Evolutionary conservation across 805 yeast genomes (phyloP).

Genomic region (Monosporozyma unispora): DNA sequence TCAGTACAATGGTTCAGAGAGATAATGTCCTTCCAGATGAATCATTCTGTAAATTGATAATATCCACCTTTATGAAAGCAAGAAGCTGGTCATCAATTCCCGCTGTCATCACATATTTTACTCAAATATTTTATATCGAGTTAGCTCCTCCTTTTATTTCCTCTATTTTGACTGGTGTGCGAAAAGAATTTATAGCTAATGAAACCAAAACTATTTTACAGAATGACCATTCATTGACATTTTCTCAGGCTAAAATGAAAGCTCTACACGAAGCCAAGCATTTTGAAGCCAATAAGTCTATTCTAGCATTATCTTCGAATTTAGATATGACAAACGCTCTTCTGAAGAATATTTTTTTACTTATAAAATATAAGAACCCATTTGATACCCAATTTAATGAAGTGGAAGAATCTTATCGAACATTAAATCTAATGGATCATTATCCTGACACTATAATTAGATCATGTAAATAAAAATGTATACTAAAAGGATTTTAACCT

Average conservation of each 20-base stretch:
- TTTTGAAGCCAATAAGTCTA: conserved; percentile 1
- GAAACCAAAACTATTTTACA: conserved; percentile 1
- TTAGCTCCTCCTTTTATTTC: conserved; percentile 4
- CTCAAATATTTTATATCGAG: conserved; percentile 11
- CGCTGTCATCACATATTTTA: conserved; percentile 13
- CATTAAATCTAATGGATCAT: conserved; percentile 7
- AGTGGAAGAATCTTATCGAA: conserved; percentile 10
- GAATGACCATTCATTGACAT: neutral
- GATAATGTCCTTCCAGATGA: conserved; percentile 19
- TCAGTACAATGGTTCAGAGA: conserved; percentile 12
- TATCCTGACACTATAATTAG: neutral
- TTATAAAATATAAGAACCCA: conserved; percentile 10
- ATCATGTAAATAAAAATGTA: conserved; percentile 6
- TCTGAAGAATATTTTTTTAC: conserved; percentile 7
- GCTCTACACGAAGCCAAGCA: conserved; percentile 2
- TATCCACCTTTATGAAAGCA: conserved; percentile 13
- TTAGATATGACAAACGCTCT: neutral
- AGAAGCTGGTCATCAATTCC: conserved; percentile 22
- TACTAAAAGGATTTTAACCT: neutral
- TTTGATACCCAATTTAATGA: conserved; percentile 10
- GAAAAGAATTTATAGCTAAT: conserved; percentile 11
- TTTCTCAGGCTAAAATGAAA: neutral
- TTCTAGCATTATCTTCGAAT: neutral
- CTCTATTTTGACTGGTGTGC: conserved; percentile 18
- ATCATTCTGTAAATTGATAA: conserved; percentile 11